Percentiles rank a stretch among this genome's conserved stretches.
Conservation (phyloP, 1,284 basidiomycete species). For the Trichosporon ovoides region DNA sequence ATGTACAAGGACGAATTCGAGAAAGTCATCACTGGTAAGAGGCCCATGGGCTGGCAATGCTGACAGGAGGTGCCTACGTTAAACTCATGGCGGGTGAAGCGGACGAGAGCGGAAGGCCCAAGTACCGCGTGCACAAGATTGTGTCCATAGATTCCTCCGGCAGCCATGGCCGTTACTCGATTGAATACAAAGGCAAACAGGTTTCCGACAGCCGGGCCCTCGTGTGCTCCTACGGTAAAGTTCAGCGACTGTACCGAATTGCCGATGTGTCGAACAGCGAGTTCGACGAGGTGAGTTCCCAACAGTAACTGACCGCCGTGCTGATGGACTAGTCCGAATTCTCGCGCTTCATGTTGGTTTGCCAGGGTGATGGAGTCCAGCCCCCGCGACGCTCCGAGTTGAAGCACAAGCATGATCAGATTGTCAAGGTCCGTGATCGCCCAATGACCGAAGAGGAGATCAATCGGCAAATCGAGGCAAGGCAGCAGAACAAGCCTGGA, state of each 20-base stretch:
- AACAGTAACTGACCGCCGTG: not conserved
- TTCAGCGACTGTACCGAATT: constrained; percentile 60
- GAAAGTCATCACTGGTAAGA: constrained; percentile 28
- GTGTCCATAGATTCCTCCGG: constrained; percentile 46
- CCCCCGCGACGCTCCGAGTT: constrained; percentile 62
- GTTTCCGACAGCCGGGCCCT: constrained; percentile 58
- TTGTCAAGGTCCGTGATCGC: constrained; percentile 58
- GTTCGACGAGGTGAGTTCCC: constrained; percentile 56
- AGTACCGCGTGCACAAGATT: constrained; percentile 83
- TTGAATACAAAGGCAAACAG: constrained; percentile 57
- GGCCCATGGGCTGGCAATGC: not conserved
- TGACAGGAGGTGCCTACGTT: constrained; percentile 65
- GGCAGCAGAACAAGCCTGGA: constrained; percentile 30
- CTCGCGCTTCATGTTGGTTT: constrained; percentile 56
- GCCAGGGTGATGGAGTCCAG: constrained; percentile 57
- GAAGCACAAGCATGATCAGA: constrained; percentile 60
- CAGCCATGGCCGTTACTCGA: constrained; percentile 57
- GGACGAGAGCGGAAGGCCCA: constrained; percentile 55
- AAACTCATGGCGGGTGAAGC: constrained; percentile 59
- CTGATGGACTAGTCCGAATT: constrained; percentile 61
- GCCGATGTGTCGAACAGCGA: constrained; percentile 72
- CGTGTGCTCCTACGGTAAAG: constrained; percentile 65
- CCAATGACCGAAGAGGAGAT: constrained; percentile 70
- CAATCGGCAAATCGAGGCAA: constrained; percentile 59
- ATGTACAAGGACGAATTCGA: constrained; percentile 33